These are phyloP conservation scores for Candida suzukii DNA, from an alignment of 805 yeast species.

Conservation along the genomic window DNA sequence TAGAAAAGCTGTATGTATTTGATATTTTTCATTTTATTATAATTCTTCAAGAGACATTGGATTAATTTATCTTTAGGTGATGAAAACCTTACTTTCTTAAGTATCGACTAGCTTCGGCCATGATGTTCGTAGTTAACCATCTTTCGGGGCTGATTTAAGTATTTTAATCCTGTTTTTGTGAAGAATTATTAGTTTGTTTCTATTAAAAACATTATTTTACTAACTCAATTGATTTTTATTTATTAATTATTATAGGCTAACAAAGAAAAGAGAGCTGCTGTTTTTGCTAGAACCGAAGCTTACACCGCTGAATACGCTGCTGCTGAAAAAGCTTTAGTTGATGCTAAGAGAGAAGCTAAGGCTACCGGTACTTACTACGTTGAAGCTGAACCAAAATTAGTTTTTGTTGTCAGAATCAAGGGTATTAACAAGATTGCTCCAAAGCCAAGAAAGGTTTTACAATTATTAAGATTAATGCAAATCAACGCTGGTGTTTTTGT, in stretches of 20 bases:
- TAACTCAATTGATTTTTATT: background rate
- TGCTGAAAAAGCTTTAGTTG: conserved; percentile 81
- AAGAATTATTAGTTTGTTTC: background rate
- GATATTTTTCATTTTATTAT: too few species aligned
- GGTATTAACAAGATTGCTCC: conserved; percentile 99
- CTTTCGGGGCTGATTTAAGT: conserved; percentile 71
- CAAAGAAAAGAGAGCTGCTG: conserved; percentile 39
- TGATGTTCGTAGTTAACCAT: conserved; percentile 76
- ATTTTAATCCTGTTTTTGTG: background rate
- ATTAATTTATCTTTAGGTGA: conserved; percentile 26
- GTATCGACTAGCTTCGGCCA: conserved; percentile 63
- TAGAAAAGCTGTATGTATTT: conserved; percentile 70
- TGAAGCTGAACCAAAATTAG: conserved; percentile 90
- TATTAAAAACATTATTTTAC: background rate
- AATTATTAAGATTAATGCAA: conserved; percentile 87
- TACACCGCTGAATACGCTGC: conserved; percentile 92
- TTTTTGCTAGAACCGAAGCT: conserved; percentile 90
- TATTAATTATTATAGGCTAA: conserved; percentile 25
- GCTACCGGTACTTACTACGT: conserved; percentile 92
- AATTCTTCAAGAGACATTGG: too few species aligned
- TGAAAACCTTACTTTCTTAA: conserved; percentile 40
- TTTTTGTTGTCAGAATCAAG: conserved; percentile 96
- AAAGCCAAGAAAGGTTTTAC: conserved; percentile 98
- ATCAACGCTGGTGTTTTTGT: conserved; percentile 94
- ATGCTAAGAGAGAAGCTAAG: conserved; percentile 90